Percentiles rank a stretch among this genome's conserved stretches.
phyloP scores from a whole-genome alignment of 2,329 filamentous ascomycete genomes.

The Thelonectria olida region DNA sequence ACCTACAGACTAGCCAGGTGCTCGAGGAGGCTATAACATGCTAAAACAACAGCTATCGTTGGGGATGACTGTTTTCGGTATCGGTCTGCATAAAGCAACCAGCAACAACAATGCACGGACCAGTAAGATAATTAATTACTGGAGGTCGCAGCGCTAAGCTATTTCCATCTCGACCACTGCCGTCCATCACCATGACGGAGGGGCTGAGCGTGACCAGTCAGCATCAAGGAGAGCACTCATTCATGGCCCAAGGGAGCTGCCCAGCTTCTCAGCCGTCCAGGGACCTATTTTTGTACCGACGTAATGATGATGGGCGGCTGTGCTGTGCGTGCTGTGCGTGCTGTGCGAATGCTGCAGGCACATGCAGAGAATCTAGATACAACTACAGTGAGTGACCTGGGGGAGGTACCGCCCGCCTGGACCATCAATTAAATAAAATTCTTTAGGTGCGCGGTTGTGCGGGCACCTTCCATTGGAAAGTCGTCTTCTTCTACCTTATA shows the following conservation, averaged over 20 bases:
- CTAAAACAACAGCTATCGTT: too few species aligned
- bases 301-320: conserved; percentile 11
- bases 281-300: not conserved
- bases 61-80: too few species aligned
- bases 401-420: not conserved
- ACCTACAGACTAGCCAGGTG: too few species aligned
- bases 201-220: not conserved
- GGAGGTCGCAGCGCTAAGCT: too few species aligned
- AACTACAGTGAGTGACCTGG: not conserved
- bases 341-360: not conserved
- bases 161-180: not conserved
- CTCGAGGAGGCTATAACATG: too few species aligned
- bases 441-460: too few species aligned
- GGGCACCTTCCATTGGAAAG: not conserved
- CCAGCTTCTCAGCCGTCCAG: not conserved
- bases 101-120: too few species aligned
- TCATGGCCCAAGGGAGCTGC: not conserved
- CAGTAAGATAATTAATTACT: too few species aligned
- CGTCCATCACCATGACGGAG: not conserved
- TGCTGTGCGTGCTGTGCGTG: not conserved
- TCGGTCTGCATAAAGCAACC: too few species aligned
- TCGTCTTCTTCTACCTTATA: not conserved
- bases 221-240: not conserved
- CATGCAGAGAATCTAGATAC: not conserved
- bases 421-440: too few species aligned